Evolutionary conservation across 208 protist species (phyloP).

Genomic region (Acanthamoeba divionensis): DNA sequence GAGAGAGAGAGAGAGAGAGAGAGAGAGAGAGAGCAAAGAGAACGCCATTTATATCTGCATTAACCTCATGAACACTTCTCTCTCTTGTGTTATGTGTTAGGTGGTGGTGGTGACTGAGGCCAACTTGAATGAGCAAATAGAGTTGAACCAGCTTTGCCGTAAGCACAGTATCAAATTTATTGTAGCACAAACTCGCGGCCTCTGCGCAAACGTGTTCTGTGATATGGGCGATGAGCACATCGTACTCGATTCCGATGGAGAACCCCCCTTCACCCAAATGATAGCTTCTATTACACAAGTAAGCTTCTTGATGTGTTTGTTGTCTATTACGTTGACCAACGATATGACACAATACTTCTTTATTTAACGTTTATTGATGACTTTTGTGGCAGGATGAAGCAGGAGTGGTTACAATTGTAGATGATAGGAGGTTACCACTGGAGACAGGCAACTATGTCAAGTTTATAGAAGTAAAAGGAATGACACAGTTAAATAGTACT

Average conservation of each 20-base stretch:
- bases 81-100: not conserved
- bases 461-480: slow-evolving; percentile 76
- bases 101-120: slow-evolving; percentile 75
- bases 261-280: slow-evolving; percentile 68
- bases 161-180: slow-evolving; percentile 70
- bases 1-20: not conserved
- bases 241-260: slow-evolving; percentile 81
- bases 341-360: not conserved
- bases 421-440: slow-evolving; percentile 77
- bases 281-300: slow-evolving; percentile 19
- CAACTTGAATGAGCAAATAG: slow-evolving; percentile 61
- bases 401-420: slow-evolving; percentile 77
- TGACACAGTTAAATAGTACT: slow-evolving; percentile 63
- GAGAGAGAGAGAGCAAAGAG: not conserved
- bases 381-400: slow-evolving; percentile 52
- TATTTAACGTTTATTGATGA: not conserved
- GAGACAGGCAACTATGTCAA: slow-evolving; percentile 81
- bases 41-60: not conserved
- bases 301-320: not conserved
- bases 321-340: not conserved
- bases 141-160: slow-evolving; percentile 70
- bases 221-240: slow-evolving; percentile 84
- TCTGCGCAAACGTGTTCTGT: slow-evolving; percentile 69
- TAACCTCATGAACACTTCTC: not conserved
- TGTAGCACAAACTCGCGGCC: slow-evolving; percentile 60